Evolutionary conservation across 2,329 filamentous ascomycete genomes (phyloP).

Genomic region (Westerdykella aurantiaca): DNA sequence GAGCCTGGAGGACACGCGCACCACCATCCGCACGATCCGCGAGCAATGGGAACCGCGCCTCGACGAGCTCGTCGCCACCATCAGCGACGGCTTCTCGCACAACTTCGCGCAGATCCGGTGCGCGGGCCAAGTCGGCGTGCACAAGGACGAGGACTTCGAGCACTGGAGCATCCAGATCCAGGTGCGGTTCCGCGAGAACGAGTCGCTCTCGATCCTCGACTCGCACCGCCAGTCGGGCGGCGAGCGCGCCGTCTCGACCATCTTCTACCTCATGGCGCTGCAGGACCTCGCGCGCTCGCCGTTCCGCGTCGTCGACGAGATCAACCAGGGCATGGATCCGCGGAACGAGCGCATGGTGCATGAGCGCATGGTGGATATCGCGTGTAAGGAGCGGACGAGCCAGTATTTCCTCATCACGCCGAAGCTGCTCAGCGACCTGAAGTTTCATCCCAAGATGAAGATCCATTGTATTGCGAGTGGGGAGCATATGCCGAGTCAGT

Average conservation of each 20-base stretch:
- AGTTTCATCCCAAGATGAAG: slow-evolving; percentile 86
- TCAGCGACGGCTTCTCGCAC: slow-evolving; percentile 85
- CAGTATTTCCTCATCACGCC: slow-evolving; percentile 97
- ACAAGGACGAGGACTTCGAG: slow-evolving; percentile 90
- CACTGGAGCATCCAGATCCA: slow-evolving; percentile 90
- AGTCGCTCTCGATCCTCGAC: slow-evolving; percentile 77
- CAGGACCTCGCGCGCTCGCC: slow-evolving; percentile 90
- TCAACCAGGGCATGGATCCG: slow-evolving; percentile 99
- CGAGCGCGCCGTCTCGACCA: slow-evolving; percentile 91
- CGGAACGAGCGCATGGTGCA: slow-evolving; percentile 98
- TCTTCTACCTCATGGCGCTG: slow-evolving; percentile 98
- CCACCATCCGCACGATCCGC: slow-evolving; percentile 60
- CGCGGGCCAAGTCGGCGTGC: slow-evolving; percentile 79
- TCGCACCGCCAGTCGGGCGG: slow-evolving; percentile 93
- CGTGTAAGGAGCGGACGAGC: slow-evolving; percentile 68
- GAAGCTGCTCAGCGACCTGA: slow-evolving; percentile 78
- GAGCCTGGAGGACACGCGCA: slow-evolving; percentile 51
- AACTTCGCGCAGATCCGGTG: slow-evolving; percentile 94
- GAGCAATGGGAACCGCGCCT: slow-evolving; percentile 76
- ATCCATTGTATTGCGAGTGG: slow-evolving; percentile 91
- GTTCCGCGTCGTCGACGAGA: slow-evolving; percentile 97
- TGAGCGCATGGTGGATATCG: slow-evolving; percentile 96
- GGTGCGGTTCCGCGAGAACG: slow-evolving; percentile 86
- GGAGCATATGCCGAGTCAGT: slow-evolving; percentile 49
- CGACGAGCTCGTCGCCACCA: slow-evolving; percentile 69